Conservation (phyloP, 306 rosid species). For the Sesbania bispinosa region DNA sequence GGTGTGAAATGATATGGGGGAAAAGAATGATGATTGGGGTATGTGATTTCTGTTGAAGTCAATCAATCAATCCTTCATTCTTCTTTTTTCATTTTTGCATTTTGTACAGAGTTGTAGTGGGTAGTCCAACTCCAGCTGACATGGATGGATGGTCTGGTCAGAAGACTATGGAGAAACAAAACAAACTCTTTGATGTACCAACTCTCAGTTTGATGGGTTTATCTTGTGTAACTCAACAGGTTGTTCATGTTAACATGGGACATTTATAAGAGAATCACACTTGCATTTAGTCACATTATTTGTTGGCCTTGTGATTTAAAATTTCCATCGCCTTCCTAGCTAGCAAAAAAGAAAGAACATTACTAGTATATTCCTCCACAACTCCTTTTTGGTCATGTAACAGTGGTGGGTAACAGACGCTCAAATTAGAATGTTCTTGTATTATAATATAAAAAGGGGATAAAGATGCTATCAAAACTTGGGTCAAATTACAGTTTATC, state of each 20-base stretch:
- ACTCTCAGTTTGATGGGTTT: conserved; percentile 28
- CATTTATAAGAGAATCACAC: conserved; percentile 26
- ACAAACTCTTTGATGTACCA: conserved; percentile 32
- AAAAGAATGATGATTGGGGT: conserved; percentile 38
- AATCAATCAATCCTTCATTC: conserved; percentile 42
- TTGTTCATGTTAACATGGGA: conserved; percentile 30
- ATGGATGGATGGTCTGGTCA: conserved; percentile 26
- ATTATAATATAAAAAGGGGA: not conserved
- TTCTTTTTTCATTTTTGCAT: conserved; percentile 41
- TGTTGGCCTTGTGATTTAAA: not conserved
- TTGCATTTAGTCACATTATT: conserved; percentile 6
- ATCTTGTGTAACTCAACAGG: conserved; percentile 25
- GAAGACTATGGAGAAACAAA: conserved; percentile 26
- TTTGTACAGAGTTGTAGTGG: conserved; percentile 63
- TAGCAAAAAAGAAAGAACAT: not conserved
- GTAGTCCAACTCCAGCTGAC: conserved; percentile 46
- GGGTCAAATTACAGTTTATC: too few relatives aligned
- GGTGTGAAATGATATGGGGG: conserved; percentile 43
- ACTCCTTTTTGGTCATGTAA: not conserved
- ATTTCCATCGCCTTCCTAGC: not conserved
- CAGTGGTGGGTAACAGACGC: not conserved
- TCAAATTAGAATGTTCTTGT: not conserved
- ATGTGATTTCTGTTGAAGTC: conserved; percentile 41
- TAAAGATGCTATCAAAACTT: not conserved
- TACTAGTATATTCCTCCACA: not conserved